phyloP scores from a whole-genome alignment of 2,329 filamentous ascomycete genomes.

The Pseudogymnoascus sp. region DNA sequence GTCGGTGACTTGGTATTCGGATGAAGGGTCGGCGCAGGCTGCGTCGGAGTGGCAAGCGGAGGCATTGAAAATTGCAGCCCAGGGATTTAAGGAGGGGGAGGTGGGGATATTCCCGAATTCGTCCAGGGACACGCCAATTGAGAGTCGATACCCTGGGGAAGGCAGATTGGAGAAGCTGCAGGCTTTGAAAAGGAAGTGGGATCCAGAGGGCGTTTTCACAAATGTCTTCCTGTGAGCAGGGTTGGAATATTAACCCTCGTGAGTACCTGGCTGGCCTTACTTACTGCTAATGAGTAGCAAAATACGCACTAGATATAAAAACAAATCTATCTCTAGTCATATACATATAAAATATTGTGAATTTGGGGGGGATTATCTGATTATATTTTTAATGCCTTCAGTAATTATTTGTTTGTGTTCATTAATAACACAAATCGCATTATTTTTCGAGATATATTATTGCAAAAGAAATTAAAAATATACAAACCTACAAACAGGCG shows the following conservation, averaged over 20 bases:
- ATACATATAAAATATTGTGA: too few relatives aligned
- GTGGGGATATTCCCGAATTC: conserved; percentile 17
- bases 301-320: background rate
- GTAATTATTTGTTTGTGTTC: too few relatives aligned
- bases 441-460: too few relatives aligned
- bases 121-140: conserved; percentile 16
- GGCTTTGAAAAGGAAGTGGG: conserved; percentile 24
- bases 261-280: background rate
- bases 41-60: background rate
- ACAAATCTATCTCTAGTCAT: background rate
- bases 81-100: conserved; percentile 12
- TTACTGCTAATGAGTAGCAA: background rate
- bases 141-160: conserved; percentile 14
- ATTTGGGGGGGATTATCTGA: too few relatives aligned
- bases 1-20: conserved; percentile 8
- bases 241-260: background rate
- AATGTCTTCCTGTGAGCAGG: background rate
- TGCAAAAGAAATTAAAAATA: too few relatives aligned
- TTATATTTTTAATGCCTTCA: too few relatives aligned
- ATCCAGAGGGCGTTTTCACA: conserved; percentile 22
- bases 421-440: too few relatives aligned
- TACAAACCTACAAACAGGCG: too few relatives aligned
- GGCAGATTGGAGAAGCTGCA: conserved; percentile 21
- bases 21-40: background rate
- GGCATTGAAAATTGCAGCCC: conserved; percentile 9